Evolutionary conservation across 2,329 filamentous ascomycete species (phyloP).

Genomic region (Xylaria sp.): DNA sequence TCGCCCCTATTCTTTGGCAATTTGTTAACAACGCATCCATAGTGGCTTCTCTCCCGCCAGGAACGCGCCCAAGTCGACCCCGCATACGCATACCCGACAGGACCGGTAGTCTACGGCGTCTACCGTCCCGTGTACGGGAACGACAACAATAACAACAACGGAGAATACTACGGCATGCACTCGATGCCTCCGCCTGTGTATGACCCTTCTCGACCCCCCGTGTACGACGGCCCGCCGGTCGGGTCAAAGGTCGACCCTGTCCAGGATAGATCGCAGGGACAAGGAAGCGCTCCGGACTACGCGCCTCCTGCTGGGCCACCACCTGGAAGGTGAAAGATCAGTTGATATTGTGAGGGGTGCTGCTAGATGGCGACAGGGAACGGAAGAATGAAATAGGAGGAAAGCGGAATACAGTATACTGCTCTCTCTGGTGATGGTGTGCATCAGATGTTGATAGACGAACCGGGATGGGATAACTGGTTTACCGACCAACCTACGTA

Average conservation of each 20-base stretch:
- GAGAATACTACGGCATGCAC: constrained; percentile 59
- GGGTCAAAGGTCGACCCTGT: constrained; percentile 64
- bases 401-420: neutral
- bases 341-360: constrained; percentile 4
- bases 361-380: neutral
- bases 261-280: constrained; percentile 49
- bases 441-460: neutral
- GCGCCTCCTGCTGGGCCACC: constrained; percentile 62
- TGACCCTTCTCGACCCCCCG: constrained; percentile 65
- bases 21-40: neutral
- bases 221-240: constrained; percentile 62
- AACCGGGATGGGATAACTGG: neutral
- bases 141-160: constrained; percentile 8
- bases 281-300: constrained; percentile 45
- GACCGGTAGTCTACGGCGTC: constrained; percentile 54
- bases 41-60: constrained; percentile 64
- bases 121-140: constrained; percentile 51
- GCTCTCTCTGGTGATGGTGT: neutral
- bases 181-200: constrained; percentile 67
- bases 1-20: neutral
- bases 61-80: constrained; percentile 60
- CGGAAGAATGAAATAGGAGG: neutral
- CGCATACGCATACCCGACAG: constrained; percentile 53
- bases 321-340: constrained; percentile 45
- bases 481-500: neutral